phyloP scores from a whole-genome alignment of 495 filamentous ascomycete species.

The Podospora sp. region DNA sequence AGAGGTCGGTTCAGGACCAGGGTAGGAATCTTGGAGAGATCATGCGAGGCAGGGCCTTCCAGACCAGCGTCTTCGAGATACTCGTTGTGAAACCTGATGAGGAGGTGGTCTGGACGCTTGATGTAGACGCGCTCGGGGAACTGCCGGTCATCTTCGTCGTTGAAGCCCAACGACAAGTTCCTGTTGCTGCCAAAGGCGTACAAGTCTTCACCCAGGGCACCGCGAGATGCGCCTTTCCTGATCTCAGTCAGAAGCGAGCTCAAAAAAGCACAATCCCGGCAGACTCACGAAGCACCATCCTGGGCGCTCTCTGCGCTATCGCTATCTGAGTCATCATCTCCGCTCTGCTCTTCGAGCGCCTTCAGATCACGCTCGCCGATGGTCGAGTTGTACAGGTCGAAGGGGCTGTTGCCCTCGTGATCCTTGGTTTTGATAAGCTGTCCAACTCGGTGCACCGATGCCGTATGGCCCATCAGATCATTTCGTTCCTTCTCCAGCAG shows the following conservation, averaged over 20 bases:
- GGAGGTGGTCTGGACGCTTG: slow-evolving; percentile 77
- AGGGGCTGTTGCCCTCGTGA: slow-evolving; percentile 89
- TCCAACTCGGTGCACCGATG: slow-evolving; percentile 49
- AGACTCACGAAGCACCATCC: slow-evolving; percentile 30
- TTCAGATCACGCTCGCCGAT: slow-evolving; percentile 63
- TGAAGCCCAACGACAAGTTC: slow-evolving; percentile 88
- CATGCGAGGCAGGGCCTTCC: slow-evolving; percentile 35
- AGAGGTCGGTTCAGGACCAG: slow-evolving; percentile 70
- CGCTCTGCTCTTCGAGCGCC: slow-evolving; percentile 27
- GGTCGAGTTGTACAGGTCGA: slow-evolving; percentile 85
- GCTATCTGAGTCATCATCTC: slow-evolving; percentile 44
- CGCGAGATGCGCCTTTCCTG: slow-evolving; percentile 7
- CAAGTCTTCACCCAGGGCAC: slow-evolving; percentile 70
- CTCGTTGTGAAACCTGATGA: slow-evolving; percentile 68
- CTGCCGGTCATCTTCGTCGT: slow-evolving; percentile 90
- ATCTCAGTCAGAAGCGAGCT: slow-evolving; percentile 14
- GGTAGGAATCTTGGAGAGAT: slow-evolving; percentile 61
- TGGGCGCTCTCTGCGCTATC: slow-evolving; percentile 36
- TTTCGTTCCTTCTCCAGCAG: slow-evolving; percentile 75
- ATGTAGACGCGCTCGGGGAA: slow-evolving; percentile 82
- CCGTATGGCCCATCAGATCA: slow-evolving; percentile 59
- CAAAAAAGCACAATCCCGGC: background rate
- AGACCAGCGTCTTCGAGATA: slow-evolving; percentile 47
- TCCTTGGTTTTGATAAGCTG: slow-evolving; percentile 93
- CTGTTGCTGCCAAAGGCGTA: slow-evolving; percentile 95